Percentiles rank a stretch among this genome's conserved stretches.
Evolutionary conservation across 768 basidiomycete genomes (phyloP).

Genomic region (Zangia roseola): DNA sequence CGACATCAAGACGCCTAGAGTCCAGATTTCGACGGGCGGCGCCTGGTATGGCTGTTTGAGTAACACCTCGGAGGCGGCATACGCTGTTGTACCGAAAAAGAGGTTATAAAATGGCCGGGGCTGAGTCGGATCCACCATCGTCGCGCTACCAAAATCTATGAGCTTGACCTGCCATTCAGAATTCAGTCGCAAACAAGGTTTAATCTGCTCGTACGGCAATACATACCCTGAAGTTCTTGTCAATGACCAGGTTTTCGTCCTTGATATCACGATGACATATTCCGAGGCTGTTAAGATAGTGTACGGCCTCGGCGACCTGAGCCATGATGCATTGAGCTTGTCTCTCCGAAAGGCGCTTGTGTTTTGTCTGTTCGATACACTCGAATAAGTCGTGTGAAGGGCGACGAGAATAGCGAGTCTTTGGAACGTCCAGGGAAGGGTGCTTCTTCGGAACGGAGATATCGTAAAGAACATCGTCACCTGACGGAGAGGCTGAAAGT

Average conservation of each 20-base stretch:
- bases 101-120: conserved; percentile 68
- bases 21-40: conserved; percentile 95
- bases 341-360: conserved; percentile 75
- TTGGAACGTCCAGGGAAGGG: conserved; percentile 20
- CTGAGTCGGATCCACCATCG: conserved; percentile 60
- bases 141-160: conserved; percentile 94
- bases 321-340: conserved; percentile 81
- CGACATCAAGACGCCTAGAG: conserved; percentile 90
- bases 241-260: conserved; percentile 90
- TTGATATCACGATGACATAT: conserved; percentile 97
- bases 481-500: conserved; percentile 12
- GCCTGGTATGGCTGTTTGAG: conserved; percentile 87
- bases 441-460: conserved; percentile 12
- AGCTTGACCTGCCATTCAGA: conserved; percentile 69
- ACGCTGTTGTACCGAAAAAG: conserved; percentile 94
- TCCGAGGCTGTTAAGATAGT: conserved; percentile 77
- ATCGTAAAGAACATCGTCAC: conserved; percentile 7
- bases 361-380: conserved; percentile 84
- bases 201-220: background rate
- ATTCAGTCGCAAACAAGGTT: conserved; percentile 10
- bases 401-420: conserved; percentile 57
- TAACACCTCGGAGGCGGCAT: conserved; percentile 93
- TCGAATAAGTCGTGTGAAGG: conserved; percentile 93
- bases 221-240: conserved; percentile 63
- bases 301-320: conserved; percentile 84